Percentiles rank a stretch among this genome's conserved stretches.
phyloP scores from a whole-genome alignment of 345 rosid species.

The Lepidium sativum region DNA sequence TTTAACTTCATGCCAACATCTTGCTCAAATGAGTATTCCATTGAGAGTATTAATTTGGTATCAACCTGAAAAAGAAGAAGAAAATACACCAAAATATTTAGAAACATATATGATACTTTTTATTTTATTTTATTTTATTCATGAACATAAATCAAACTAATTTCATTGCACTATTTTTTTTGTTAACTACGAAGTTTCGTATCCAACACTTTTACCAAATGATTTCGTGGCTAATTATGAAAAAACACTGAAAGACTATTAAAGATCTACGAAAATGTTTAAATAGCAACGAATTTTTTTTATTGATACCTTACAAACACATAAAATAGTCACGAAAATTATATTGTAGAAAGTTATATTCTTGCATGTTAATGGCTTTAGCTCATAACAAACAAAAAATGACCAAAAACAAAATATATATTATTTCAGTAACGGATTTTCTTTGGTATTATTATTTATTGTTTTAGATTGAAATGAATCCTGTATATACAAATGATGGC shows the following conservation, averaged over 20 bases:
- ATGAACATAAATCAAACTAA: too few relatives aligned
- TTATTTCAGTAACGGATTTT: too few relatives aligned
- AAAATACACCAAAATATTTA: not conserved
- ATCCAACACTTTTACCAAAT: too few relatives aligned
- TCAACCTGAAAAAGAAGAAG: not conserved
- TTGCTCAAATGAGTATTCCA: constrained; percentile 36
- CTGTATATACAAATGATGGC: not conserved
- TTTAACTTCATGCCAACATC: constrained; percentile 18
- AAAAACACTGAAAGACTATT: not conserved
- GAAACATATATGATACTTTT: not conserved
- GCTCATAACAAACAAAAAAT: too few relatives aligned
- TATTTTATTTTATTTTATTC: too few relatives aligned
- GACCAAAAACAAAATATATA: not conserved
- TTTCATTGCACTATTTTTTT: too few relatives aligned
- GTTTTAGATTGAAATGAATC: not conserved
- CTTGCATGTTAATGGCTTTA: not conserved
- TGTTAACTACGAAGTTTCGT: too few relatives aligned
- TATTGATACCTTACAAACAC: too few relatives aligned
- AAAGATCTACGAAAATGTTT: too few relatives aligned
- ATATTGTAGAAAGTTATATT: not conserved
- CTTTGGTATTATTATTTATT: not conserved
- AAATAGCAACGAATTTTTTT: too few relatives aligned
- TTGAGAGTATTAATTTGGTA: not conserved
- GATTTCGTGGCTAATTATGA: too few relatives aligned
- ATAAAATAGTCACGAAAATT: too few relatives aligned